Evolutionary conservation across 257 asterid genomes (phyloP).

Genomic region (Nicotiana noctiflora): DNA sequence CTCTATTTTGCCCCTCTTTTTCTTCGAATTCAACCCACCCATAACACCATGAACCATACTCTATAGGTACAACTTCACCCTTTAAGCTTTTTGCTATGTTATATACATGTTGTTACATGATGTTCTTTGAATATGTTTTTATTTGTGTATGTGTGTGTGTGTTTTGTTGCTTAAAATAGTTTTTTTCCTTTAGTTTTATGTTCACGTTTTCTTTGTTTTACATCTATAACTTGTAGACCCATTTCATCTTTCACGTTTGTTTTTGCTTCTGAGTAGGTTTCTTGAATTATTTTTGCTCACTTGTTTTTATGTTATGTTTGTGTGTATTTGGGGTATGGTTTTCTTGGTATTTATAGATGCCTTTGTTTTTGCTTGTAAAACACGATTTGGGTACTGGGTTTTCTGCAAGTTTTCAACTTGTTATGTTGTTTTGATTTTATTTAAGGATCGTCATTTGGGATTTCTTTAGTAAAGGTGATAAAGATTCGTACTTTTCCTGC

Average conservation of each 20-base stretch:
- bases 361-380: constrained; percentile 18
- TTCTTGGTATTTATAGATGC: constrained; percentile 7
- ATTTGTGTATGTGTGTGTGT: not conserved
- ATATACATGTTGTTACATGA: not conserved
- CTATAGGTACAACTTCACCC: constrained; percentile 17
- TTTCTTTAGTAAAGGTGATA: constrained; percentile 11
- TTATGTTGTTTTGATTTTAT: constrained; percentile 19
- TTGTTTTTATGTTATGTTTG: constrained; percentile 1
- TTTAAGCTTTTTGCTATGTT: not conserved
- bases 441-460: constrained; percentile 32
- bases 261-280: not conserved
- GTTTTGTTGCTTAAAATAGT: not conserved
- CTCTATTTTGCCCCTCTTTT: constrained; percentile 13
- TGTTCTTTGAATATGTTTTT: constrained; percentile 8
- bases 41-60: constrained; percentile 23
- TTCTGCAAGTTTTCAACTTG: constrained; percentile 5
- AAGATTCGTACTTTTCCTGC: constrained; percentile 20
- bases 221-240: constrained; percentile 32
- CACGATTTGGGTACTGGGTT: constrained; percentile 26
- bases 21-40: constrained; percentile 24
- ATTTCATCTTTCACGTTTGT: constrained; percentile 28
- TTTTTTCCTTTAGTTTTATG: not conserved
- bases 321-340: constrained; percentile 3
- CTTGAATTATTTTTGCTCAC: not conserved
- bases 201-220: constrained; percentile 30